These are phyloP conservation scores for Diaporthe destruens DNA, from an alignment of 2,329 filamentous ascomycete genomes.

Conservation along the genomic window DNA sequence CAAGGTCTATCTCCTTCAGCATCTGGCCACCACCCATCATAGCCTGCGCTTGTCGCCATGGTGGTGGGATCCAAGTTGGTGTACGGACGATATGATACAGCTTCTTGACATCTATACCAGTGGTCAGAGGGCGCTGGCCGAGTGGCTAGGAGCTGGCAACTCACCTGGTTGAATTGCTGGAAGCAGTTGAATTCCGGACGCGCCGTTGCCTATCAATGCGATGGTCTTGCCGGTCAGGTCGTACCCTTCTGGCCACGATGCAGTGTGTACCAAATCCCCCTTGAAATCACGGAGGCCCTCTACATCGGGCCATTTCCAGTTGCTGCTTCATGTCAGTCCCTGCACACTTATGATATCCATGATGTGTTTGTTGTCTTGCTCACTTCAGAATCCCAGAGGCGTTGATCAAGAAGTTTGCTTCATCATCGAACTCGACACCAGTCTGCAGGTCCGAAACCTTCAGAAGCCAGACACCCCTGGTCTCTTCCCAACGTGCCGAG, in stretches of 20 bases:
- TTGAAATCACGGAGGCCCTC: conserved; percentile 59
- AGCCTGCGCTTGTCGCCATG: conserved; percentile 52
- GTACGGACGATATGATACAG: conserved; percentile 56
- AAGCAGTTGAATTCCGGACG: conserved; percentile 66
- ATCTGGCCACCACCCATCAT: conserved; percentile 53
- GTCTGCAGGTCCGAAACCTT: conserved; percentile 55
- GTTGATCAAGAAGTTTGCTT: conserved; percentile 63
- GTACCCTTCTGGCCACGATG: conserved; percentile 64
- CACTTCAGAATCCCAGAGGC: conserved; percentile 67
- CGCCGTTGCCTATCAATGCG: conserved; percentile 69
- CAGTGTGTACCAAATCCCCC: conserved; percentile 65
- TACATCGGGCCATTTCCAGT: conserved; percentile 66
- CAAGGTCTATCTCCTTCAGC: conserved; percentile 56
- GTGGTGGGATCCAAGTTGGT: conserved; percentile 57
- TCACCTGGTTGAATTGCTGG: conserved; percentile 61
- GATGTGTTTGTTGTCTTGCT: conserved; percentile 42
- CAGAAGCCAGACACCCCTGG: conserved; percentile 57
- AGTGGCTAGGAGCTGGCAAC: conserved; percentile 21
- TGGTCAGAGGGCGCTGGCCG: conserved; percentile 1
- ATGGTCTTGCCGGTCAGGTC: conserved; percentile 64
- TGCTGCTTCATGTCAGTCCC: conserved; percentile 49
- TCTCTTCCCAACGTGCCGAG: conserved; percentile 60
- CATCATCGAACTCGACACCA: conserved; percentile 56
- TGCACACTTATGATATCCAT: conserved; percentile 24
- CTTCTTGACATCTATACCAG: conserved; percentile 50